Conservation (phyloP, 2,329 filamentous ascomycete species). For the Cytospora piceae region DNA sequence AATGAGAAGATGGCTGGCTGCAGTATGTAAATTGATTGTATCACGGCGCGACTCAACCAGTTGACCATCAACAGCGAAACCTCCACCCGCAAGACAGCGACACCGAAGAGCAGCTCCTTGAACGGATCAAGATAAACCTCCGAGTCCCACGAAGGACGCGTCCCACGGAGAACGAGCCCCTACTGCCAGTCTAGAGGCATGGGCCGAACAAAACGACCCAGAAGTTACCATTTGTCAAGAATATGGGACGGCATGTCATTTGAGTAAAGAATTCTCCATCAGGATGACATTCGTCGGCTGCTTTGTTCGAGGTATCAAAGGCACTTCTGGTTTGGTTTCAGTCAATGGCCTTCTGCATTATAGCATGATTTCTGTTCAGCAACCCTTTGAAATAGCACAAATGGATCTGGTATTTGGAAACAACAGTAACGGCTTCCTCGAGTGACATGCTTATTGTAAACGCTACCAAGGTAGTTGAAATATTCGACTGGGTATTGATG, state of each 20-base stretch:
- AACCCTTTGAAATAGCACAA: not conserved
- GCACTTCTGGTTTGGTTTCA: not conserved
- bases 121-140: constrained; percentile 52
- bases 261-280: not conserved
- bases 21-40: constrained; percentile 58
- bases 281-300: not conserved
- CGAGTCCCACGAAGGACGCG: constrained; percentile 40
- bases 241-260: not conserved
- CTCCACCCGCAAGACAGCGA: constrained; percentile 49
- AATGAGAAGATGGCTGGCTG: constrained; percentile 77
- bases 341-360: not conserved
- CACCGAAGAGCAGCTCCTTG: constrained; percentile 51
- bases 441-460: not conserved
- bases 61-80: constrained; percentile 45
- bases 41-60: not conserved
- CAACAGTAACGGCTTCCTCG: not conserved
- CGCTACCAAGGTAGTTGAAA: not conserved
- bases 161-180: not conserved
- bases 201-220: not conserved
- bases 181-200: not conserved
- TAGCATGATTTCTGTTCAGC: not conserved
- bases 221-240: not conserved
- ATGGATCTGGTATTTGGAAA: not conserved
- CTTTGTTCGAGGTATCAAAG: not conserved
- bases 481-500: not conserved